Base-by-base conservation (phyloP, 129 eudicot genomes). In the Arctium minus region DNA sequence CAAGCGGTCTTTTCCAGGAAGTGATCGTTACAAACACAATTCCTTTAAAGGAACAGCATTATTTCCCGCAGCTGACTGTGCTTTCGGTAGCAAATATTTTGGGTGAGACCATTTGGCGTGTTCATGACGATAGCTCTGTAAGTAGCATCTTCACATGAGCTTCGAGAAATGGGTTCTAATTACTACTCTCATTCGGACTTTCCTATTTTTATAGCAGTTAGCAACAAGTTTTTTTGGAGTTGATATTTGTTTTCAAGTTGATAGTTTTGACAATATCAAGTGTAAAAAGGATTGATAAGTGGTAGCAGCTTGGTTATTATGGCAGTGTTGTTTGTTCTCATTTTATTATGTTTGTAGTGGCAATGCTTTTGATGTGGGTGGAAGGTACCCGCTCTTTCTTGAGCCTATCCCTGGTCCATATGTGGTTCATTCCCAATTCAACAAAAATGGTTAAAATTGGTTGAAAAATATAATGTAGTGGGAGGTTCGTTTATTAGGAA, bases 61-160 rank as follows among this genome's bases (percentile, higher is more conserved):
- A 87, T 76, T 94, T 94, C 87, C 98, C 98, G 0, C 94, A 94
- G 80, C 78, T 94, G 87, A 94, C 98, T 3, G 97, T 94, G 79
- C 93, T 94, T 38, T 91, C 98, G 3, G 97, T 91, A 18, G 98
- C 97, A 65, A 94, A 90, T 87, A 87, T 94, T 30, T 80, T 94
- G 94, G 98, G 97, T 70, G 98, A 94, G 77, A 94, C 98, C 38
- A 94, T 94, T 80, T 91, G 97, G 98, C 97, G 98, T 60, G 90
- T 94, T 85, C 98, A 94, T 36, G 97, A 90, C 72, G 98, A 94
- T 83, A 90, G 86, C 78, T 90, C 97, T 8, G 97, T 94, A 60
- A 94, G 98, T 82, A 92, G 97, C 86, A 92, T 92, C 42, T 92
- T 92, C 79, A 92, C 87, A 85, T 92, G 87, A 92, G 39, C 11